A percentile compares a stretch with the other conserved stretches of the same genome.
Conservation (phyloP, 495 filamentous ascomycete genomes). For the Penicillium paxilli region DNA sequence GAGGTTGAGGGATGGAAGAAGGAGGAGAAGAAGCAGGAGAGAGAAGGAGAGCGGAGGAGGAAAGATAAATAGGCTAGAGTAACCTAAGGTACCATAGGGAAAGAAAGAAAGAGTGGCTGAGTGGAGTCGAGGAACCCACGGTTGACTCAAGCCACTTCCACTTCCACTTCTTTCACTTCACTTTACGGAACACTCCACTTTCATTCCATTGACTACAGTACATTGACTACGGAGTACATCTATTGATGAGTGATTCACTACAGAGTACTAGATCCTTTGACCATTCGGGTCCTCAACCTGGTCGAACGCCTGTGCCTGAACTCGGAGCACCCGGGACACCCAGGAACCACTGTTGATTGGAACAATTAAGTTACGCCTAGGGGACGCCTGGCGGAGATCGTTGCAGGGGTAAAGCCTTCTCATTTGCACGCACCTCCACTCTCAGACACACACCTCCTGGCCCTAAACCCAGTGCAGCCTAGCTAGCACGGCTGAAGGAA, state of each 20-base stretch:
- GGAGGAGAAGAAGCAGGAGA: background rate
- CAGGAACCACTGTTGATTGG: background rate
- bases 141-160: background rate
- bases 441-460: background rate
- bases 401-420: slow-evolving; percentile 5
- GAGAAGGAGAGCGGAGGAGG: background rate
- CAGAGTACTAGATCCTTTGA: too few relatives aligned
- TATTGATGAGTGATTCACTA: too few relatives aligned
- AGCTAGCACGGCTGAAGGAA: slow-evolving; percentile 1
- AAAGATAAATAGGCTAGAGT: background rate
- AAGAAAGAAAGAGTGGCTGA: too few relatives aligned
- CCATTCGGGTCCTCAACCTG: too few relatives aligned
- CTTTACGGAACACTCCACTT: background rate
- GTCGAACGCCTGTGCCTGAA: too few relatives aligned
- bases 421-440: background rate
- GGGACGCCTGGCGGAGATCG: background rate
- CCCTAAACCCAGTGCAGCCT: slow-evolving; percentile 1
- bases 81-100: too few relatives aligned
- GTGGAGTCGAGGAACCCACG: too few relatives aligned
- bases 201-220: too few relatives aligned
- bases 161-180: too few relatives aligned
- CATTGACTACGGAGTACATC: too few relatives aligned
- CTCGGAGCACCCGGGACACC: background rate
- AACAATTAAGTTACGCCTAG: slow-evolving; percentile 1
- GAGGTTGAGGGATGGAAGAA: slow-evolving; percentile 1